Evolutionary conservation across 164 flowering plant genomes (phyloP).

Genomic region (Stephania yunnanensis): DNA sequence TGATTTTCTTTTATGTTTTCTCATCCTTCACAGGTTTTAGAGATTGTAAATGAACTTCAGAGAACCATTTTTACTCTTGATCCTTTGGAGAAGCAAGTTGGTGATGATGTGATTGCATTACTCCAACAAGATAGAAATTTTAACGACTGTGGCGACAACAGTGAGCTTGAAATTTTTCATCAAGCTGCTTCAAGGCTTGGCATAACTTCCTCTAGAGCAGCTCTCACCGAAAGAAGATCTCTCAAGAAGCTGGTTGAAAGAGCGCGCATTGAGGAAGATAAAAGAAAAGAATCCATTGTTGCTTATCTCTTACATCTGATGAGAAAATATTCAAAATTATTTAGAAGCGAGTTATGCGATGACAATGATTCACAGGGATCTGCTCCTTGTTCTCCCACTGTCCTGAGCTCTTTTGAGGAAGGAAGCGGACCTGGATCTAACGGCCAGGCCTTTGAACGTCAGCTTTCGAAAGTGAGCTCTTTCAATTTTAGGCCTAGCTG

Average conservation of each 20-base stretch:
- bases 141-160: conserved; percentile 43
- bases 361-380: conserved; percentile 99
- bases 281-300: conserved; percentile 92
- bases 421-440: conserved; percentile 30
- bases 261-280: conserved; percentile 85
- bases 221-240: conserved; percentile 90
- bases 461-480: conserved; percentile 69
- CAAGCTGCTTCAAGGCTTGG: conserved; percentile 86
- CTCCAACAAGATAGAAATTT: conserved; percentile 86
- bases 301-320: conserved; percentile 90
- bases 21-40: conserved; percentile 53
- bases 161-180: conserved; percentile 87
- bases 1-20: background rate
- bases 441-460: conserved; percentile 65
- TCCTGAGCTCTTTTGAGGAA: conserved; percentile 58
- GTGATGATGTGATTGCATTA: conserved; percentile 81
- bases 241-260: conserved; percentile 79
- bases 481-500: conserved; percentile 60
- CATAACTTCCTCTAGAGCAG: conserved; percentile 87
- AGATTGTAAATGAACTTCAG: conserved; percentile 66
- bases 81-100: conserved; percentile 82
- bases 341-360: conserved; percentile 79
- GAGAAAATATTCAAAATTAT: conserved; percentile 89
- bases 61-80: conserved; percentile 58
- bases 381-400: conserved; percentile 88